Percentiles rank a stretch among this genome's conserved stretches.
These are phyloP conservation scores for Aspergillus cejpii DNA, from an alignment of 2,329 filamentous ascomycete genomes.

Conservation along the genomic window DNA sequence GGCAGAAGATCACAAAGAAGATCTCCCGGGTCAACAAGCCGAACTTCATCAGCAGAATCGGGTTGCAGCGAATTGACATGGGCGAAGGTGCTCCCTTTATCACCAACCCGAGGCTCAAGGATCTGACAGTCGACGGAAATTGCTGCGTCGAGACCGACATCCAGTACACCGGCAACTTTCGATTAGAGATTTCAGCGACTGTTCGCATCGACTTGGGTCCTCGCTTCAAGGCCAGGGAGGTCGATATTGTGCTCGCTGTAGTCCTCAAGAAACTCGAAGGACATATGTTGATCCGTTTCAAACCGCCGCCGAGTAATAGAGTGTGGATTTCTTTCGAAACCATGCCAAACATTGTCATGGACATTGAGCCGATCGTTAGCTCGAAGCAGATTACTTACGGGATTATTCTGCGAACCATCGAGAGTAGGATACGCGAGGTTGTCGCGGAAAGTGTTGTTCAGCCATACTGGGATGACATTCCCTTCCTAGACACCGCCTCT, in stretches of 20 bases:
- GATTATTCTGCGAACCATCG: slow-evolving; percentile 84
- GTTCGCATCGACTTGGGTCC: slow-evolving; percentile 83
- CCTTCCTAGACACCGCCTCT: slow-evolving; percentile 74
- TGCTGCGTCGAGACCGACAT: slow-evolving; percentile 80
- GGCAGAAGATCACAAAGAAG: slow-evolving; percentile 88
- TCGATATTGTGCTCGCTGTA: slow-evolving; percentile 80
- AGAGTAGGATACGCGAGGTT: slow-evolving; percentile 89
- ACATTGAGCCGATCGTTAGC: slow-evolving; percentile 93
- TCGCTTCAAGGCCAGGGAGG: slow-evolving; percentile 82
- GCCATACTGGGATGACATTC: slow-evolving; percentile 93
- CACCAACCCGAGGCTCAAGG: slow-evolving; percentile 79
- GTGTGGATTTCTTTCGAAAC: slow-evolving; percentile 93
- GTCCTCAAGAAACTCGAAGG: slow-evolving; percentile 80
- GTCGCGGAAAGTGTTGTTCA: slow-evolving; percentile 84
- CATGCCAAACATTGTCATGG: slow-evolving; percentile 89
- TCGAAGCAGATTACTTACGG: slow-evolving; percentile 92
- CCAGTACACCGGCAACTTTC: slow-evolving; percentile 81
- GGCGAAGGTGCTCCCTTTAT: slow-evolving; percentile 82
- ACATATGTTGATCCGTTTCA: slow-evolving; percentile 77
- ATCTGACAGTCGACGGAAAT: slow-evolving; percentile 86
- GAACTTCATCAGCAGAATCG: slow-evolving; percentile 76
- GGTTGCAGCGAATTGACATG: slow-evolving; percentile 75
- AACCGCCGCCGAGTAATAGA: slow-evolving; percentile 90
- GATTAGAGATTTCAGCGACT: slow-evolving; percentile 84
- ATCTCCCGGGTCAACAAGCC: slow-evolving; percentile 90